Percentiles rank a stretch among this genome's conserved stretches.
Evolutionary conservation across 768 basidiomycete genomes (phyloP).

Genomic region (Glaciozyma martinii): DNA sequence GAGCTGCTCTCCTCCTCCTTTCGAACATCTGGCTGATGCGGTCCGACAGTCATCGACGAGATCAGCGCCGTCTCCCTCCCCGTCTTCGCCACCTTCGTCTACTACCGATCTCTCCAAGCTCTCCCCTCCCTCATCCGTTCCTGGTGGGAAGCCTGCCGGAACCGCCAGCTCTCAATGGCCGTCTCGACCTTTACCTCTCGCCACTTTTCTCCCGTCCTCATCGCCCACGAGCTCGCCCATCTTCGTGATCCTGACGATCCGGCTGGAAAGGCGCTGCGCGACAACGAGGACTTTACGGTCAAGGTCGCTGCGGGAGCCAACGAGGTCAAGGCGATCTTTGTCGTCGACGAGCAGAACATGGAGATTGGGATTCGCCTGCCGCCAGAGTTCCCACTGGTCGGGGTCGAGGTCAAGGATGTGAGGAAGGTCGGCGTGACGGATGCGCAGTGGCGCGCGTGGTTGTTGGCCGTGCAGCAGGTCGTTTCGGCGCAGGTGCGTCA

Average conservation of each 20-base stretch:
- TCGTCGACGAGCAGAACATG: constrained; percentile 85
- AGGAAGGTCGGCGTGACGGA: constrained; percentile 80
- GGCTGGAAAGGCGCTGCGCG: constrained; percentile 38
- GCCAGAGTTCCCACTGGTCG: constrained; percentile 77
- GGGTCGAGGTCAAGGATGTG: constrained; percentile 77
- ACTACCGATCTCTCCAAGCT: constrained; percentile 72
- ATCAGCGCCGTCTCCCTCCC: constrained; percentile 53
- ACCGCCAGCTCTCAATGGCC: constrained; percentile 70
- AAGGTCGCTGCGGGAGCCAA: constrained; percentile 63
- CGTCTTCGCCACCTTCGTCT: constrained; percentile 74
- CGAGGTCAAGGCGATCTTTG: constrained; percentile 75
- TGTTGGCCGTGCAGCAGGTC: constrained; percentile 81
- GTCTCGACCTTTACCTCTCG: constrained; percentile 69
- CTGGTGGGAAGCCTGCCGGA: constrained; percentile 81
- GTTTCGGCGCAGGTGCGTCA: constrained; percentile 70
- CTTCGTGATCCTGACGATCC: constrained; percentile 43
- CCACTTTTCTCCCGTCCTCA: constrained; percentile 82
- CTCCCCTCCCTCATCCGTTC: constrained; percentile 75
- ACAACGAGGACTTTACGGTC: constrained; percentile 68
- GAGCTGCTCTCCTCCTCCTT: constrained; percentile 33
- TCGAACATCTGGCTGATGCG: neutral
- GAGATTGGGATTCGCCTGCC: constrained; percentile 83
- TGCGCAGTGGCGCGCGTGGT: constrained; percentile 85
- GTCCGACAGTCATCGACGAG: constrained; percentile 41
- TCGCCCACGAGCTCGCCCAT: constrained; percentile 67